Conservation (phyloP, 306 rosid genomes). For the Vigna trinervia region DNA sequence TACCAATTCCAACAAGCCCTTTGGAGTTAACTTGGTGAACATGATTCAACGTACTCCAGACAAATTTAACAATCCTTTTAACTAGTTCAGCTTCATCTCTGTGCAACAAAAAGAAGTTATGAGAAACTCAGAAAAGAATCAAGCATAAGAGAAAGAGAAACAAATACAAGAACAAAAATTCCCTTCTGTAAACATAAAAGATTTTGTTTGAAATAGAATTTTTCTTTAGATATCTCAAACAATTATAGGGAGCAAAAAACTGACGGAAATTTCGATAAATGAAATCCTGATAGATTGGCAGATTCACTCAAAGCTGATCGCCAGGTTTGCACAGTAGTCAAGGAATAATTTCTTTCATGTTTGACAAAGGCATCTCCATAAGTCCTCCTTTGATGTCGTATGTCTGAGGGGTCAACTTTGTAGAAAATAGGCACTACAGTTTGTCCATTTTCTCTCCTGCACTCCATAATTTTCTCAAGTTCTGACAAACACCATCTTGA, state of each 20-base stretch:
- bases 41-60: neutral
- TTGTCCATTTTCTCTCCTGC: neutral
- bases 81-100: conserved; percentile 24
- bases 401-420: neutral
- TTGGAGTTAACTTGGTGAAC: neutral
- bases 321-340: neutral
- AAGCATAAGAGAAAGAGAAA: no score
- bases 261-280: neutral
- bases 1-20: conserved; percentile 15
- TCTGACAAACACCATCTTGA: conserved; percentile 36
- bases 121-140: no score
- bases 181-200: no score
- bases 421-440: conserved; percentile 32
- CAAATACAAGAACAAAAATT: no score
- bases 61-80: neutral
- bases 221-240: no score
- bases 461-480: conserved; percentile 28
- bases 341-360: neutral
- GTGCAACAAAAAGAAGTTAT: neutral
- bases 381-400: neutral
- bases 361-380: neutral
- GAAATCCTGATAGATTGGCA: neutral
- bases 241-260: neutral
- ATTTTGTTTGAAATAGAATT: no score
- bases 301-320: neutral